phyloP scores from a whole-genome alignment of 257 asterid species.

The Solanum bulbocastanum region DNA sequence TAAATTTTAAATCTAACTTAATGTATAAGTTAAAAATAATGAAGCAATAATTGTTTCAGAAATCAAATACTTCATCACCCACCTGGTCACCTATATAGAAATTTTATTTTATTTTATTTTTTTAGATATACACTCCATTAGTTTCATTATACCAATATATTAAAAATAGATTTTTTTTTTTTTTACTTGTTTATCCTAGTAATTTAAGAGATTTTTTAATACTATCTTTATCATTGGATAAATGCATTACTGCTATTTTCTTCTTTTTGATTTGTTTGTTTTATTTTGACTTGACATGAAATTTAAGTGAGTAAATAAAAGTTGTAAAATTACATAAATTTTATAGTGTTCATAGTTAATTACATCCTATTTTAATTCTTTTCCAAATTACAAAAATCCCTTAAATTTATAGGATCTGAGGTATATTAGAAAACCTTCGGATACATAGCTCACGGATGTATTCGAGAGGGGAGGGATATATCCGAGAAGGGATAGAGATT shows the following conservation, averaged over 20 bases:
- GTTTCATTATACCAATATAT: not conserved
- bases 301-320: no score
- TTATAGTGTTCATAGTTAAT: not conserved
- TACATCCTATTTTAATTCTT: no score
- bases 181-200: no score
- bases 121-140: not conserved
- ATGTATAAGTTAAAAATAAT: no score
- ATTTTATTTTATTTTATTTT: no score
- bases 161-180: no score
- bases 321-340: no score
- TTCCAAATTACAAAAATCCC: no score
- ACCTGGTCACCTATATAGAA: not conserved
- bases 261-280: no score
- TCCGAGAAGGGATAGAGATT: no score
- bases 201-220: not conserved
- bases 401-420: no score
- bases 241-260: not conserved
- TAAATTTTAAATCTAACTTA: not conserved
- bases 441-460: not conserved
- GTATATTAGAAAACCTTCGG: accelerated
- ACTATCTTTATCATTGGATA: not conserved
- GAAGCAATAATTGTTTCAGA: not conserved
- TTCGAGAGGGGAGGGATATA: not conserved
- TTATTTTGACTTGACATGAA: no score
- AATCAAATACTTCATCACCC: not conserved